Percentiles rank a stretch among this genome's conserved stretches.
These are phyloP conservation scores for Nicotiana noctiflora DNA, from an alignment of 257 asterid species.

Conservation along the genomic window DNA sequence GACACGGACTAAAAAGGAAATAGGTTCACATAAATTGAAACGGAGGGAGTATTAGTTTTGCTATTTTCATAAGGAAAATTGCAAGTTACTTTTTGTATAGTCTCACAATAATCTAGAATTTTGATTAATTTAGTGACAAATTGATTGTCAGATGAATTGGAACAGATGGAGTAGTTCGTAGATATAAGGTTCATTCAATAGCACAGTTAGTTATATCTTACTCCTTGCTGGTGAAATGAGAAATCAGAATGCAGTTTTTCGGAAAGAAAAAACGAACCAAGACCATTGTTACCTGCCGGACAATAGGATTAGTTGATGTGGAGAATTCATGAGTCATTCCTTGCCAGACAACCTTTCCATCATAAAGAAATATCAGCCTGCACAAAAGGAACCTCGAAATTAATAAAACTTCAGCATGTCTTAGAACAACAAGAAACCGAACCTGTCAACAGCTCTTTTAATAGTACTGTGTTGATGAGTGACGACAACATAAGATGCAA, in stretches of 20 bases:
- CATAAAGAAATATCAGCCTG: constrained; percentile 76
- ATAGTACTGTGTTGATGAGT: constrained; percentile 99
- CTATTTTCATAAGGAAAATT: neutral
- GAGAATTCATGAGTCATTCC: constrained; percentile 94
- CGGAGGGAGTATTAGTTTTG: no score
- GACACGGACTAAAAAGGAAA: no score
- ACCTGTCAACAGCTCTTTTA: constrained; percentile 97
- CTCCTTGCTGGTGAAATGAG: neutral
- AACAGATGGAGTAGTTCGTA: neutral
- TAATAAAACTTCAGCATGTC: neutral
- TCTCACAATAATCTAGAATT: neutral
- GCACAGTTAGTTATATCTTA: neutral
- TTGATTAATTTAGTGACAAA: neutral
- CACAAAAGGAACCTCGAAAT: constrained; percentile 14
- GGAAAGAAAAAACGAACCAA: neutral
- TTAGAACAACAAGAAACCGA: constrained; percentile 13
- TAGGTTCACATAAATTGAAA: no score
- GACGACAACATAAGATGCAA: constrained; percentile 87
- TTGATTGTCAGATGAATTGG: neutral
- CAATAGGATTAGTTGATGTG: constrained; percentile 76
- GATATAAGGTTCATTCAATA: neutral
- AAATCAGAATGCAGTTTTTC: neutral
- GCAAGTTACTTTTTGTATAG: neutral
- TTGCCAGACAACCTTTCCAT: constrained; percentile 95
- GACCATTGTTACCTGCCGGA: constrained; percentile 59